Percentiles rank a stretch among this genome's conserved stretches.
Evolutionary conservation across 257 asterid species (phyloP).

Genomic region (Penstemon eatonii): DNA sequence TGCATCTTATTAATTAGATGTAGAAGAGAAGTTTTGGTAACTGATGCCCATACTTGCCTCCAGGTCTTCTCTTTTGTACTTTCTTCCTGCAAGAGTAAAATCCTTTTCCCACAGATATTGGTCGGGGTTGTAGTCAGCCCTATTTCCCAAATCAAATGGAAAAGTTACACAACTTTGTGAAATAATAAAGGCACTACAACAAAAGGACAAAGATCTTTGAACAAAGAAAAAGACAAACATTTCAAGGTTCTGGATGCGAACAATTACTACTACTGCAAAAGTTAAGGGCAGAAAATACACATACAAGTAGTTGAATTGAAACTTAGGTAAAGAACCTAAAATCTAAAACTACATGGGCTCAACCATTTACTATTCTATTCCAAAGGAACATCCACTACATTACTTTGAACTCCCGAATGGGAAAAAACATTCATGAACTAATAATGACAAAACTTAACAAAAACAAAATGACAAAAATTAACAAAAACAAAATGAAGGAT

Average conservation of each 20-base stretch:
- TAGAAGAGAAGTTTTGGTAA: constrained; percentile 37
- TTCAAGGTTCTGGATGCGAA: neutral
- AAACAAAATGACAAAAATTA: neutral
- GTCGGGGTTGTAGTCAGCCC: constrained; percentile 95
- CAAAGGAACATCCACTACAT: too few species aligned
- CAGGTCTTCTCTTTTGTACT: constrained; percentile 81
- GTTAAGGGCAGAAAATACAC: neutral
- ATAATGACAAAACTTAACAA: too few species aligned
- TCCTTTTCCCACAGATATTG: constrained; percentile 89
- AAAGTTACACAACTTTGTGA: constrained; percentile 4
- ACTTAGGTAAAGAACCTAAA: constrained; percentile 1
- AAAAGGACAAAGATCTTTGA: neutral
- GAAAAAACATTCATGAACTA: too few species aligned
- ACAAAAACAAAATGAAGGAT: neutral
- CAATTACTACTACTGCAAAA: neutral
- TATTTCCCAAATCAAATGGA: constrained; percentile 39
- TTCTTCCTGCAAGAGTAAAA: constrained; percentile 79
- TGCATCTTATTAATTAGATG: constrained; percentile 18
- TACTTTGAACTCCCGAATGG: too few species aligned
- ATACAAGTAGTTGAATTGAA: constrained; percentile 4
- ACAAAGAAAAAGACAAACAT: neutral
- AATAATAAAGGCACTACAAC: neutral
- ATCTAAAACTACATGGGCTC: too few species aligned
- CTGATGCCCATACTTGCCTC: constrained; percentile 97
- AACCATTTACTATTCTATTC: too few species aligned